Evolutionary conservation across 148 eudicot genomes (phyloP), one percentile per base, ranked within the genome.

Genomic region (Persicaria tinctoria): DNA sequence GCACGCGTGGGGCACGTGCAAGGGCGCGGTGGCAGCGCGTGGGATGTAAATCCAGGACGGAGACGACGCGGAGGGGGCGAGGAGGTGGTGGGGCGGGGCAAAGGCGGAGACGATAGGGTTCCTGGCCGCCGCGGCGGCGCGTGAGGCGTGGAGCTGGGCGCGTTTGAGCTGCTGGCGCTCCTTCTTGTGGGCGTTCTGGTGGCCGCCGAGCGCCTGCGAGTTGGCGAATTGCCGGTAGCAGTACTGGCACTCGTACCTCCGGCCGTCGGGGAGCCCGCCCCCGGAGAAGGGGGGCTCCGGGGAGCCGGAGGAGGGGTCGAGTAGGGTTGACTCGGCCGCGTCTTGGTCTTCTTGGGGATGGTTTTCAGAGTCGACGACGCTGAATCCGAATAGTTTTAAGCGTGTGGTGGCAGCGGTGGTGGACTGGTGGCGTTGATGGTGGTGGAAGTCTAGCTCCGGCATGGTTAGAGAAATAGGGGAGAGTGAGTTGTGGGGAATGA

Each of bases 161-260:
- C 98, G 87, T 66, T 93, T 93, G 16, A 88, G 74, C 63, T 88
- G 98, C 20, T 93, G 98, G 0, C 98, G 76, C 45, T 91, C 98
- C 70, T 93, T 93, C 48, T 93, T 93, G 82, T 93, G 98, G 11
- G 98, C 98, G 81, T 93, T 93, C 54, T 93, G 98, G 78, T 93
- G 98, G 4, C 98, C 98, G 10, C 98, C 98, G 14, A 93, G 62
- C 1, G 98, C 98, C 70, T 93, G 98, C 0, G 98, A 93, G 86
- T 93, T 93, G 6, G 91, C 92, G 74, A 93, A 93, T 80, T 91
- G 94, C 0, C 98, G 79, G 78, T 83, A 85, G 64, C 98, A 93
- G 68, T 93, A 91, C 70, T 91, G 98, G 73, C 98, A 93, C 91
- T 89, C 97, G 83, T 87, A 93, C 51, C 85, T 89, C 13, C 97